A percentile compares a stretch with the other conserved stretches of the same genome.
phyloP scores from a whole-genome alignment of 495 filamentous ascomycete genomes.

The Symbiotaphrina buchneri region DNA sequence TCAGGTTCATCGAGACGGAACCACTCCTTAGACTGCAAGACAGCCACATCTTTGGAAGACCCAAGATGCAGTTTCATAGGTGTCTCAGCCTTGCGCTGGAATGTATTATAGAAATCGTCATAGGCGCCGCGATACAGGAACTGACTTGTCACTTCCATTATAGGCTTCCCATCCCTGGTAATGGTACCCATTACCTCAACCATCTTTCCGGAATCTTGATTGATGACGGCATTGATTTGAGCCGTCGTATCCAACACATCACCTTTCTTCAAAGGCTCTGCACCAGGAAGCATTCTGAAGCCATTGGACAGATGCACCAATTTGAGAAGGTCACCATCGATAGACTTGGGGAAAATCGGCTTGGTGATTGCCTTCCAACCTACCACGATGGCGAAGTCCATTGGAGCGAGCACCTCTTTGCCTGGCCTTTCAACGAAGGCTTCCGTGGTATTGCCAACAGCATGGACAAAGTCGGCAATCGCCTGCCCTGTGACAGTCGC shows the following conservation, averaged over 20 bases:
- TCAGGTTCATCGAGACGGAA: slow-evolving; percentile 65
- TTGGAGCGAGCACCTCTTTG: slow-evolving; percentile 85
- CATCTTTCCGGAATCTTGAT: slow-evolving; percentile 97
- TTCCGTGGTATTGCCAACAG: slow-evolving; percentile 92
- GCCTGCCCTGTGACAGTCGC: slow-evolving; percentile 70
- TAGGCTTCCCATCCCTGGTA: slow-evolving; percentile 58
- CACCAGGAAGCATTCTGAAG: slow-evolving; percentile 95
- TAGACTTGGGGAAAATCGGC: slow-evolving; percentile 86
- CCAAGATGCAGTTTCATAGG: slow-evolving; percentile 83
- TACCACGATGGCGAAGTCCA: slow-evolving; percentile 98
- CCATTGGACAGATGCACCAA: slow-evolving; percentile 90
- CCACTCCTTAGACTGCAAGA: slow-evolving; percentile 92
- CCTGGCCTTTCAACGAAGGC: slow-evolving; percentile 95
- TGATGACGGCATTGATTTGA: slow-evolving; percentile 92
- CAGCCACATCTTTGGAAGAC: slow-evolving; percentile 74
- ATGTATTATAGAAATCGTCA: slow-evolving; percentile 88
- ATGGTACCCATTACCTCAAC: slow-evolving; percentile 97
- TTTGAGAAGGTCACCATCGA: slow-evolving; percentile 86
- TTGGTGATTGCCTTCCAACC: slow-evolving; percentile 99
- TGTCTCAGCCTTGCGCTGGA: slow-evolving; percentile 89
- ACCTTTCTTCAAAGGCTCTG: slow-evolving; percentile 80
- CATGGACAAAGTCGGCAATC: slow-evolving; percentile 95
- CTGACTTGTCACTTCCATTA: slow-evolving; percentile 97
- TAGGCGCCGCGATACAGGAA: slow-evolving; percentile 91
- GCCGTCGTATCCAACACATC: slow-evolving; percentile 85